Conservation (phyloP, 805 yeast species). For the Tetrapisispora taiwanensis region DNA sequence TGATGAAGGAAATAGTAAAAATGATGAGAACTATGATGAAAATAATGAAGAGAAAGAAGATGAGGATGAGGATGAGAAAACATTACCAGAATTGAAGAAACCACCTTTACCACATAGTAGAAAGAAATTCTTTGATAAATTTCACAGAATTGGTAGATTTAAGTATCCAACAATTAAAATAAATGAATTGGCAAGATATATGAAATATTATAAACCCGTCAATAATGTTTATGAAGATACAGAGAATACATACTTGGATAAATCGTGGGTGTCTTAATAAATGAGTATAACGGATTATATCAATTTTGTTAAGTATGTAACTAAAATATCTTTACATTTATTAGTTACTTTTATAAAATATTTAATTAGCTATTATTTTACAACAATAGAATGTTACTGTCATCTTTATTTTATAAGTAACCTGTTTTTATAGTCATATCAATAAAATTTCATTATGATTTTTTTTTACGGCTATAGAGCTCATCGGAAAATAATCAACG, state of each 20-base stretch:
- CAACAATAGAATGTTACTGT: too few species aligned
- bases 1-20: conserved; percentile 2
- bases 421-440: too few species aligned
- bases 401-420: too few species aligned
- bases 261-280: background rate
- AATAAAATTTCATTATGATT: too few species aligned
- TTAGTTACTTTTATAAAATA: too few species aligned
- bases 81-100: conserved; percentile 9
- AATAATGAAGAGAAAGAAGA: background rate
- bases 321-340: too few species aligned
- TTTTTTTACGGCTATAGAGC: too few species aligned
- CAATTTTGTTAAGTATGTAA: too few species aligned
- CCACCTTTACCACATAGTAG: conserved; percentile 4
- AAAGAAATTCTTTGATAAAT: background rate
- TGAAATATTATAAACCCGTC: conserved; percentile 6
- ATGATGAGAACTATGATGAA: background rate
- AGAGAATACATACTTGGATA: background rate
- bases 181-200: conserved; percentile 15
- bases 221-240: background rate
- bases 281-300: too few species aligned
- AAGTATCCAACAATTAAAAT: conserved; percentile 19
- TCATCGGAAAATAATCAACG: background rate
- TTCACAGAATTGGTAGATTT: background rate
- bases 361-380: too few species aligned
- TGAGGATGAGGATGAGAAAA: conserved; percentile 13